Evolutionary conservation across 208 protist genomes (phyloP).

Genomic region (Willaertia magna): DNA sequence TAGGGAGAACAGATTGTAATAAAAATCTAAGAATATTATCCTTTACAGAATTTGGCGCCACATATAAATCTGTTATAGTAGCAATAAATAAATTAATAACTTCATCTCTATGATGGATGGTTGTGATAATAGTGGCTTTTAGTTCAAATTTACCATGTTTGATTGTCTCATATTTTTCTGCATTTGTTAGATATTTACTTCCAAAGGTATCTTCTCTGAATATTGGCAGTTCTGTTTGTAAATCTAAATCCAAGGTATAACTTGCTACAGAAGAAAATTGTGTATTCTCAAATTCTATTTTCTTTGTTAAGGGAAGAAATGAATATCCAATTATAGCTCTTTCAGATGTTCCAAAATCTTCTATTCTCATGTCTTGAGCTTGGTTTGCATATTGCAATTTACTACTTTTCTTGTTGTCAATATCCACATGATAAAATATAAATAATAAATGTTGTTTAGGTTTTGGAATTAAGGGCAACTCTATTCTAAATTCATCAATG

Average conservation of each 20-base stretch:
- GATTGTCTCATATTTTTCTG: neutral
- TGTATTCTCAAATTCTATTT: neutral
- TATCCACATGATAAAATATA: neutral
- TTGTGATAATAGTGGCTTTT: neutral
- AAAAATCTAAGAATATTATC: neutral
- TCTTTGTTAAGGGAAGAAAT: neutral
- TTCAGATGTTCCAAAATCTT: neutral
- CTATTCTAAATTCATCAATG: slow-evolving; percentile 3
- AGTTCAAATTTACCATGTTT: neutral
- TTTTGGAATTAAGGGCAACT: neutral
- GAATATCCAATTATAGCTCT: neutral
- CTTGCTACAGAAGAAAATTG: neutral
- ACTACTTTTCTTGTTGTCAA: neutral
- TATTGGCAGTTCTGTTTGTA: neutral
- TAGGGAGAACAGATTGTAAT: neutral
- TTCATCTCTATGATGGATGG: neutral
- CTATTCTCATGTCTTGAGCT: neutral
- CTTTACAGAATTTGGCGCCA: no score
- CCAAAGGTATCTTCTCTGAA: neutral
- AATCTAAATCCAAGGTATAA: neutral
- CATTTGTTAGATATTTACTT: neutral
- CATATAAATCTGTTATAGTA: neutral
- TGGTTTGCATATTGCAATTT: neutral
- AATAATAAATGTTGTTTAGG: slow-evolving; percentile 9
- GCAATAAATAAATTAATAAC: neutral